Evolutionary conservation across 202 grass and related monocot species (phyloP).

Genomic region (Elaeis oleifera): DNA sequence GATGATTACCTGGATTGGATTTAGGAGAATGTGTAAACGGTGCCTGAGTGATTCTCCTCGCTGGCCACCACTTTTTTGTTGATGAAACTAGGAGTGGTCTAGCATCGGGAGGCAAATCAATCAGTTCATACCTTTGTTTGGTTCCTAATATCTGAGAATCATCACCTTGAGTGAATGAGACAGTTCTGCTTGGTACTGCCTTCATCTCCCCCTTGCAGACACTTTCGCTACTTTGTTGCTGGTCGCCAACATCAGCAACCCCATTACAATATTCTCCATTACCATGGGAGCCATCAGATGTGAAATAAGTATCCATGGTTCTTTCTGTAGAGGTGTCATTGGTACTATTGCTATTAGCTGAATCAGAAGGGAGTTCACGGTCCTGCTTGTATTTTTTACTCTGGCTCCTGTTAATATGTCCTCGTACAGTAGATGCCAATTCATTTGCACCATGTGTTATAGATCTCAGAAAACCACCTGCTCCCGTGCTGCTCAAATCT

Average conservation of each 20-base stretch:
- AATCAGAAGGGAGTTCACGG: conserved; percentile 25
- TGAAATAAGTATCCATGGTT: conserved; percentile 30
- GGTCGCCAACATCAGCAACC: conserved; percentile 17
- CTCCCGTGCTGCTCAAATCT: conserved; percentile 31
- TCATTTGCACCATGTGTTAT: conserved; percentile 88
- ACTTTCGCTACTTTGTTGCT: conserved; percentile 23
- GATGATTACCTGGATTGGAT: conserved; percentile 68
- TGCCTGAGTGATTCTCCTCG: conserved; percentile 63
- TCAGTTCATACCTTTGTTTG: conserved; percentile 63
- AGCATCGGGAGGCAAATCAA: conserved; percentile 62
- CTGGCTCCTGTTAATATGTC: conserved; percentile 43
- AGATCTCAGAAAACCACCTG: conserved; percentile 52
- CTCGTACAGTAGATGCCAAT: conserved; percentile 65
- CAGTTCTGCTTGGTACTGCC: neutral
- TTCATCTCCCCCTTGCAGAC: conserved; percentile 19
- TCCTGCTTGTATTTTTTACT: conserved; percentile 45
- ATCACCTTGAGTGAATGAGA: conserved; percentile 23
- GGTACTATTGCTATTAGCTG: conserved; percentile 31
- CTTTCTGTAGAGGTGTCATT: conserved; percentile 34
- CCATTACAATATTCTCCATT: conserved; percentile 26
- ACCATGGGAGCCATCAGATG: conserved; percentile 14
- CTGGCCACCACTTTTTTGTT: conserved; percentile 94
- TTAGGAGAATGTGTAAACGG: conserved; percentile 78
- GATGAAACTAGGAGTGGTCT: conserved; percentile 84
- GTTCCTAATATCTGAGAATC: conserved; percentile 28